Evolutionary conservation across 495 filamentous ascomycete genomes (phyloP).

Genomic region (Talaromyces proteolyticus): DNA sequence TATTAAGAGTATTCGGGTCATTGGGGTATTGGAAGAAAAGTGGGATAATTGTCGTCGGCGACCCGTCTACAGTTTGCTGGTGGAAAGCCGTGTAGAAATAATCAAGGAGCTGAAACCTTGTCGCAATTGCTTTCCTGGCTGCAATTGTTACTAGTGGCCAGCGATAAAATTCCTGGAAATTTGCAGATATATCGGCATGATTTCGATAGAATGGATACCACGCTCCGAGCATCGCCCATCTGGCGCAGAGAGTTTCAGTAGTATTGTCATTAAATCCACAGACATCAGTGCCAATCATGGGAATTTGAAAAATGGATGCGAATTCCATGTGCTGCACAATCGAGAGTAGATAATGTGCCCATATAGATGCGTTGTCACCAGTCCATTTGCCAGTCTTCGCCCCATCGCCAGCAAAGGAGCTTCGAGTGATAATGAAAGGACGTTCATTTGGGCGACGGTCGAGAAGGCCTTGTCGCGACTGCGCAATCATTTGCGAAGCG

Average conservation of each 20-base stretch:
- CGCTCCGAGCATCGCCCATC: constrained; percentile 70
- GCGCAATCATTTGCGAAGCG: constrained; percentile 8
- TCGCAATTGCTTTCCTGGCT: constrained; percentile 64
- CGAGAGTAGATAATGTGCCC: constrained; percentile 55
- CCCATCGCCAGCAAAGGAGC: constrained; percentile 65
- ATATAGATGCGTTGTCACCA: constrained; percentile 61
- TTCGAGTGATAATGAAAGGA: constrained; percentile 72
- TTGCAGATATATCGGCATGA: constrained; percentile 49
- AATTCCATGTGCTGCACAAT: constrained; percentile 69
- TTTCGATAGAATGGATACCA: constrained; percentile 72
- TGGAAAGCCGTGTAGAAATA: constrained; percentile 77
- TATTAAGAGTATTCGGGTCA: constrained; percentile 49
- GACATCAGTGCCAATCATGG: constrained; percentile 70
- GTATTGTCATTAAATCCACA: constrained; percentile 67
- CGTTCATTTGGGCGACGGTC: constrained; percentile 23
- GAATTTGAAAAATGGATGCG: constrained; percentile 60
- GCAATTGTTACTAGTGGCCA: constrained; percentile 60
- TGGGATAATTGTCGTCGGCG: constrained; percentile 56
- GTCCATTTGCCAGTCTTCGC: constrained; percentile 73
- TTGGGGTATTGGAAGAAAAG: constrained; percentile 66
- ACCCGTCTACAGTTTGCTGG: constrained; percentile 55
- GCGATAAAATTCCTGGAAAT: constrained; percentile 72
- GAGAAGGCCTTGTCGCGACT: background rate
- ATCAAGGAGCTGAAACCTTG: constrained; percentile 68
- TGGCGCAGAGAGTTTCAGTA: constrained; percentile 59